phyloP scores from a whole-genome alignment of 1,284 basidiomycete species.

The Tylopilus sp. region DNA sequence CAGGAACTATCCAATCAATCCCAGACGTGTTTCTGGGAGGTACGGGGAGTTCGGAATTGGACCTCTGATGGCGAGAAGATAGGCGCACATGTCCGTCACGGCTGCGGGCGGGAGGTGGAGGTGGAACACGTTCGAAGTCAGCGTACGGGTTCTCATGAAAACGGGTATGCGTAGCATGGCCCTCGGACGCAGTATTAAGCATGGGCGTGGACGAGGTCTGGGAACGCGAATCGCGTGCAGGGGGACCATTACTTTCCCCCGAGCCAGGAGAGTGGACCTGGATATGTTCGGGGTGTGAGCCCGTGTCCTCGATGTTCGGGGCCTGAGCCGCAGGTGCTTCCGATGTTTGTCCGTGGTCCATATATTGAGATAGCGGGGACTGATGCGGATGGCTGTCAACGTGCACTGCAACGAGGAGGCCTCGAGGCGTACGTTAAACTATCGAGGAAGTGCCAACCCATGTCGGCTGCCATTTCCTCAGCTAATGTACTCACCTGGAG shows the following conservation, averaged over 20 bases:
- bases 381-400: not conserved
- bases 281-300: conserved; percentile 1
- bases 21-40: conserved; percentile 4
- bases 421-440: not conserved
- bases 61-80: conserved; percentile 8
- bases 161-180: not conserved
- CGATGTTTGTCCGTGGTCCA: conserved; percentile 13
- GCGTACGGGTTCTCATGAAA: conserved; percentile 8
- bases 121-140: conserved; percentile 11
- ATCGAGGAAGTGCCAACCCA: too few species aligned
- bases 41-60: not conserved
- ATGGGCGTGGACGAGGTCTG: conserved; percentile 12
- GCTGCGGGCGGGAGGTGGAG: conserved; percentile 5
- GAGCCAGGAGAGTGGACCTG: not conserved
- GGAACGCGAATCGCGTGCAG: conserved; percentile 1
- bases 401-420: not conserved
- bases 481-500: not conserved
- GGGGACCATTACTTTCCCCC: not conserved
- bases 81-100: conserved; percentile 18
- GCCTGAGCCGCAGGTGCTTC: not conserved
- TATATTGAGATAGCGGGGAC: not conserved
- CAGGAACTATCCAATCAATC: conserved; percentile 32
- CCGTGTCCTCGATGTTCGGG: not conserved
- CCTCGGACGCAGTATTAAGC: conserved; percentile 7
- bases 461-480: not conserved